Conservation (phyloP, 805 yeast genomes). For the Candida pini region DNA sequence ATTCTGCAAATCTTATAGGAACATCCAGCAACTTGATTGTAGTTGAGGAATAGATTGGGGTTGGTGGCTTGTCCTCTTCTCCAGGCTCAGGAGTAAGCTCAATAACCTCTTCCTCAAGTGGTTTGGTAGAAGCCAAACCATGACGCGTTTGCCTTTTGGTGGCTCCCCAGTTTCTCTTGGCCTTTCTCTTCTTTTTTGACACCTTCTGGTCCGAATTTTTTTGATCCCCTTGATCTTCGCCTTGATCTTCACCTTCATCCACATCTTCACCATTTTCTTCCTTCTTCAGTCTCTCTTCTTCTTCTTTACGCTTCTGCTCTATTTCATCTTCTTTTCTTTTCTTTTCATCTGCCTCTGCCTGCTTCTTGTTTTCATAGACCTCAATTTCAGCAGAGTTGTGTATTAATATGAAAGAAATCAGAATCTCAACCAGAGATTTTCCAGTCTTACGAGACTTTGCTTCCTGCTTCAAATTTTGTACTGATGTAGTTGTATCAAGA, state of each 20-base stretch:
- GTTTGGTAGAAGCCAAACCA: conserved; percentile 8
- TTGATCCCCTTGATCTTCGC: conserved; percentile 21
- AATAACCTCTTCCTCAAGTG: conserved; percentile 12
- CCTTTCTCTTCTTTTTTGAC: conserved; percentile 21
- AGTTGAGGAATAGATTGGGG: conserved; percentile 48
- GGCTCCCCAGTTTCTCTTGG: conserved; percentile 25
- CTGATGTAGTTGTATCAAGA: conserved; percentile 4
- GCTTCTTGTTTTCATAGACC: conserved; percentile 33
- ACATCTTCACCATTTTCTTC: conserved; percentile 14
- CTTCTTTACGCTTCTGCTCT: conserved; percentile 20
- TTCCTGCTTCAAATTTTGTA: conserved; percentile 9
- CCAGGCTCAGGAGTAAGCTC: conserved; percentile 21
- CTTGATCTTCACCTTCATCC: background rate
- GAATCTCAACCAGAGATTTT: conserved; percentile 31
- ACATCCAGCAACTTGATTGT: conserved; percentile 63
- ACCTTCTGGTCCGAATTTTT: conserved; percentile 23
- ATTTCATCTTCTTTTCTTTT: conserved; percentile 25
- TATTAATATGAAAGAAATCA: conserved; percentile 44
- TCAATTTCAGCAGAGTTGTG: conserved; percentile 48
- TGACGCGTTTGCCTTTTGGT: conserved; percentile 24
- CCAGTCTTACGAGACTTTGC: conserved; percentile 6
- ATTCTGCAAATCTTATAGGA: conserved; percentile 58
- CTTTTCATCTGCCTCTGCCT: conserved; percentile 22
- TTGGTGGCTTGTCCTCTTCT: conserved; percentile 40
- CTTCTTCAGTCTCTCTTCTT: conserved; percentile 6